Evolutionary conservation across 1,284 basidiomycete species (phyloP), one percentile per base, ranked within the genome.

Genomic region (Flammula alnicola): DNA sequence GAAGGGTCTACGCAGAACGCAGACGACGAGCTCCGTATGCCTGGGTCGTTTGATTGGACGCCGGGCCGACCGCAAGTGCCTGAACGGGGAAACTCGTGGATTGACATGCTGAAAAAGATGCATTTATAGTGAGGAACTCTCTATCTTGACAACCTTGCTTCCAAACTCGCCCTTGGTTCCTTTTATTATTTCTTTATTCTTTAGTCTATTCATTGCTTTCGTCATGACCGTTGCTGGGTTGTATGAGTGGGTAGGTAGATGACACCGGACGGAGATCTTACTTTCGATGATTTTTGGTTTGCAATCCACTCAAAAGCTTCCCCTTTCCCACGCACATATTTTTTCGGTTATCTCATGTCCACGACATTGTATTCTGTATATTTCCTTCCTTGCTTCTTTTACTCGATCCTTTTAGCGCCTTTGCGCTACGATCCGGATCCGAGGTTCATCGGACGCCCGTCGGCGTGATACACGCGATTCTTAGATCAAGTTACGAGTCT

Each of bases 21-120:
- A 14, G 55, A 53, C 12, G 39, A 44, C 4, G 44, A 43, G n/a
- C 31, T 45, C 10, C 31, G 42, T 31, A 57, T 59, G 54, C 62
- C 64, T 30, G 63, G 60, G 6, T 63, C 67, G 5, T 65, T 63
- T 48, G 58, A 64, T 39, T 46, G 53, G 23, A 43, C 51, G 23
- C 42, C 36, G 12, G 40, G 1, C 17, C 16, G 5, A 7, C 19
- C 25, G 14, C 23, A 30, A 29, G 20, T 23, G 27, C 41, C 6
- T 7, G 5, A 32, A 31, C 11, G 17, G 8, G 4, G 38, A 17
- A 6, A 27, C 6, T 54, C 55, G 7, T 68, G 68, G 70, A 50
- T 51, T 4, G 65, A 66, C 29, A 62, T 68, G 62, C 50, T 67
- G 20, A 52, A 59, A 50, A 63, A 56, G 55, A 32, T 70, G 49